These are phyloP conservation scores for Gossypium ekmanianum DNA, from an alignment of 345 rosid species.

Conservation along the genomic window DNA sequence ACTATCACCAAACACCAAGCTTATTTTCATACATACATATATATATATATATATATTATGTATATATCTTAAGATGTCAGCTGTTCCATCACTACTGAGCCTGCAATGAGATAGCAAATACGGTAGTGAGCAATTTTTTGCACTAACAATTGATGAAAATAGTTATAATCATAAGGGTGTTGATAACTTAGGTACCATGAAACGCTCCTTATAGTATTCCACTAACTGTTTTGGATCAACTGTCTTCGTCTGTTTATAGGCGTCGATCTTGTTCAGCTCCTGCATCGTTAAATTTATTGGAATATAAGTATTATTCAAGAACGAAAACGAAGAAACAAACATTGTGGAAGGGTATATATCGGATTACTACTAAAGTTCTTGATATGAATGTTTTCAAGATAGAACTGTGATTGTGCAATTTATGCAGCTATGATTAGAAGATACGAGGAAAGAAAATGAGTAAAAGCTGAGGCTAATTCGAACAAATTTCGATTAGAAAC, in stretches of 20 bases:
- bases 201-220: constrained; percentile 40
- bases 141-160: not conserved
- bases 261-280: constrained; percentile 44
- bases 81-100: not conserved
- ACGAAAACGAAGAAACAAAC: not conserved
- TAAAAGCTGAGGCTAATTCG: not conserved
- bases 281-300: constrained; percentile 19
- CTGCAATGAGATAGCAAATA: not conserved
- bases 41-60: not conserved
- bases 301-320: not conserved
- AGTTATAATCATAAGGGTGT: not conserved
- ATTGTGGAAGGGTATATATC: not conserved
- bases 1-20: not conserved
- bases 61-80: not conserved
- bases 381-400: not conserved
- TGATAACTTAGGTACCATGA: constrained; percentile 34
- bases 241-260: constrained; percentile 59
- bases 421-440: not conserved
- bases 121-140: not conserved
- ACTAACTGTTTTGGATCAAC: constrained; percentile 42
- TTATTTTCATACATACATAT: not conserved
- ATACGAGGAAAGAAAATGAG: not conserved
- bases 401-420: not conserved
- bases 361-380: not conserved
- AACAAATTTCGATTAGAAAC: not conserved